phyloP scores from a whole-genome alignment of 2,329 filamentous ascomycete genomes.

The Chalara sp. region DNA sequence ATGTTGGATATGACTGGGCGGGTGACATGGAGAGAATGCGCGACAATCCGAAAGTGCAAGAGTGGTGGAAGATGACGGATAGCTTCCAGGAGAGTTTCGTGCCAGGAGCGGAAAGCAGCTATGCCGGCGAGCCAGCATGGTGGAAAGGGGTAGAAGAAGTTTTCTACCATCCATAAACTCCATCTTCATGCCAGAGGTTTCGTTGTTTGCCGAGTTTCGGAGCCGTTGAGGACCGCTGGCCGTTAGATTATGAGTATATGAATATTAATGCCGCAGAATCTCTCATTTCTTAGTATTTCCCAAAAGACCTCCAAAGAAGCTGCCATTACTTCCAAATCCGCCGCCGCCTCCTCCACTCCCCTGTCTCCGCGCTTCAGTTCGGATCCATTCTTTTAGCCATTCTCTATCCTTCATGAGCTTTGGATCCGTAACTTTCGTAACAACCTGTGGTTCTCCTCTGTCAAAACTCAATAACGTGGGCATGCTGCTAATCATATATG shows the following conservation, averaged over 20 bases:
- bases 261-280: too few relatives aligned
- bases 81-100: conserved; percentile 62
- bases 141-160: conserved; percentile 66
- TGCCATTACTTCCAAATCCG: conserved; percentile 35
- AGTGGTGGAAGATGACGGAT: conserved; percentile 81
- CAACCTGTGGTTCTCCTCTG: conserved; percentile 42
- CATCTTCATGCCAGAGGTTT: too few relatives aligned
- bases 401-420: conserved; percentile 40
- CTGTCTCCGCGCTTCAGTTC: conserved; percentile 40
- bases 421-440: conserved; percentile 43
- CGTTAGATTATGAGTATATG: too few relatives aligned
- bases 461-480: conserved; percentile 54
- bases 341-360: conserved; percentile 38
- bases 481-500: conserved; percentile 51
- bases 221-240: too few relatives aligned
- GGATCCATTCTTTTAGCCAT: conserved; percentile 48
- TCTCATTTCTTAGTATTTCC: not conserved
- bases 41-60: conserved; percentile 63
- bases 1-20: conserved; percentile 65
- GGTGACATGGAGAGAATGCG: conserved; percentile 73
- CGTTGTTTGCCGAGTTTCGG: too few relatives aligned
- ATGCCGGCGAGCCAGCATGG: conserved; percentile 55
- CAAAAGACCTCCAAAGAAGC: conserved; percentile 24
- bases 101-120: conserved; percentile 50
- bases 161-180: conserved; percentile 48